A percentile compares a stretch with the other conserved stretches of the same genome.
Conservation (phyloP, 2,329 filamentous ascomycete species). For the Pyricularia sp. region DNA sequence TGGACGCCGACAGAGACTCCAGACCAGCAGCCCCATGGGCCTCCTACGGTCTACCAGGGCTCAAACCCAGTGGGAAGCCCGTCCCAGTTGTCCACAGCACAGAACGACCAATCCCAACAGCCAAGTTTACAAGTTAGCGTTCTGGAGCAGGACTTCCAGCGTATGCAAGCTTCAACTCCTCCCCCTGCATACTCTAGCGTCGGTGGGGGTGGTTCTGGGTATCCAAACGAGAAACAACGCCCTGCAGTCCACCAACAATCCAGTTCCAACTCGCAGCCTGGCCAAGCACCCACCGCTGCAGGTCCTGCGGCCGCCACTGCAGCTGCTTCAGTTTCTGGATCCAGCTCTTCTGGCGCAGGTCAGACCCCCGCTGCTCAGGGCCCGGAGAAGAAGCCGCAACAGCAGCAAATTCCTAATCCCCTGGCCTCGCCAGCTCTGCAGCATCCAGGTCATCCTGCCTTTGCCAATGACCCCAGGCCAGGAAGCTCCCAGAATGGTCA, state of each 20-base stretch:
- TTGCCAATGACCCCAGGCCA: constrained; percentile 70
- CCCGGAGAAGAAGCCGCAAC: constrained; percentile 13
- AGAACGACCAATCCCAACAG: constrained; percentile 11
- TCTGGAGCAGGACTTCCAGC: constrained; percentile 79
- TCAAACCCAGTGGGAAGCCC: constrained; percentile 54
- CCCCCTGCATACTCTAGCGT: constrained; percentile 94
- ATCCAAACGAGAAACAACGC: constrained; percentile 71
- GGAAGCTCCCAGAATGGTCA: constrained; percentile 36
- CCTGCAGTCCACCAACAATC: constrained; percentile 22
- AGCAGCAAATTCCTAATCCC: constrained; percentile 15
- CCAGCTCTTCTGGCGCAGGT: neutral
- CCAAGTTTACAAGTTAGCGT: constrained; percentile 51
- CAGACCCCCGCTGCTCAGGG: constrained; percentile 1
- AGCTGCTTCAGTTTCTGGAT: neutral
- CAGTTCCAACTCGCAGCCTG: constrained; percentile 18
- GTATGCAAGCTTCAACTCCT: constrained; percentile 73
- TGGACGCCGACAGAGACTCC: constrained; percentile 95
- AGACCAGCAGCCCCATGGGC: constrained; percentile 77
- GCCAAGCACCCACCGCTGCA: constrained; percentile 10
- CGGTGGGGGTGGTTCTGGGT: constrained; percentile 49
- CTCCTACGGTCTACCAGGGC: constrained; percentile 87
- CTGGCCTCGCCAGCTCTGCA: constrained; percentile 40
- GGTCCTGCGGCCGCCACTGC: constrained; percentile 12
- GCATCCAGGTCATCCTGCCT: constrained; percentile 71
- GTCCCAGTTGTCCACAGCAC: constrained; percentile 41